Evolutionary conservation across 495 filamentous ascomycete genomes (phyloP).

Genomic region (Lasiosphaeris hirsuta): DNA sequence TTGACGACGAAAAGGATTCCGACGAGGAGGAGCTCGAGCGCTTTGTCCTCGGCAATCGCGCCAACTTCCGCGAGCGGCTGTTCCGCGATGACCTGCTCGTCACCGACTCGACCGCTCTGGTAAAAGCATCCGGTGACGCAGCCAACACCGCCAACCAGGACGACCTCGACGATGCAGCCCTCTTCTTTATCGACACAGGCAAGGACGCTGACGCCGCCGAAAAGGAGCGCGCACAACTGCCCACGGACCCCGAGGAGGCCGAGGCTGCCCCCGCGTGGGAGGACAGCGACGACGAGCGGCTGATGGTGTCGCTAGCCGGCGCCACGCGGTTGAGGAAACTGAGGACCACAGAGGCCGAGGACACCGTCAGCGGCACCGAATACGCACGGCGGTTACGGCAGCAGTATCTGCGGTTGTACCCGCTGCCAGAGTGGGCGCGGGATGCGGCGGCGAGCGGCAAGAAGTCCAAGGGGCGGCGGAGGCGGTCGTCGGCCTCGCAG

Average conservation of each 20-base stretch:
- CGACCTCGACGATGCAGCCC: constrained; percentile 60
- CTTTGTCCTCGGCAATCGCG: constrained; percentile 79
- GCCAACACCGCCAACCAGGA: constrained; percentile 37
- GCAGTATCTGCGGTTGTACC: constrained; percentile 78
- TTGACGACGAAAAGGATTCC: constrained; percentile 62
- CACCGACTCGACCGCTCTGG: constrained; percentile 36
- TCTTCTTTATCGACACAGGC: constrained; percentile 47
- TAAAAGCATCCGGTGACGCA: constrained; percentile 30
- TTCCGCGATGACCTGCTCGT: constrained; percentile 41
- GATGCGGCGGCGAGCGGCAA: constrained; percentile 33
- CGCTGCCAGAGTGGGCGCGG: constrained; percentile 74
- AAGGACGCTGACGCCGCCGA: constrained; percentile 23
- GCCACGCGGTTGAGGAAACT: constrained; percentile 75
- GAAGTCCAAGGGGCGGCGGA: constrained; percentile 52
- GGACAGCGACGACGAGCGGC: constrained; percentile 91
- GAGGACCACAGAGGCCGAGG: constrained; percentile 73
- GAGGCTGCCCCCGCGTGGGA: constrained; percentile 67
- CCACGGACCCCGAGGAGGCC: constrained; percentile 29
- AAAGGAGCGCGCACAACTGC: constrained; percentile 32
- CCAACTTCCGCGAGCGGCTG: constrained; percentile 72
- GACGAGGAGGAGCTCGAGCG: constrained; percentile 80
- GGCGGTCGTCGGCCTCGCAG: constrained; percentile 44
- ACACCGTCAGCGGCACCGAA: constrained; percentile 79
- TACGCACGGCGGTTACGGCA: constrained; percentile 74
- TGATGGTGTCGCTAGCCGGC: constrained; percentile 75